Conservation (phyloP, 2,329 filamentous ascomycete species). For the Venturia carpophila region DNA sequence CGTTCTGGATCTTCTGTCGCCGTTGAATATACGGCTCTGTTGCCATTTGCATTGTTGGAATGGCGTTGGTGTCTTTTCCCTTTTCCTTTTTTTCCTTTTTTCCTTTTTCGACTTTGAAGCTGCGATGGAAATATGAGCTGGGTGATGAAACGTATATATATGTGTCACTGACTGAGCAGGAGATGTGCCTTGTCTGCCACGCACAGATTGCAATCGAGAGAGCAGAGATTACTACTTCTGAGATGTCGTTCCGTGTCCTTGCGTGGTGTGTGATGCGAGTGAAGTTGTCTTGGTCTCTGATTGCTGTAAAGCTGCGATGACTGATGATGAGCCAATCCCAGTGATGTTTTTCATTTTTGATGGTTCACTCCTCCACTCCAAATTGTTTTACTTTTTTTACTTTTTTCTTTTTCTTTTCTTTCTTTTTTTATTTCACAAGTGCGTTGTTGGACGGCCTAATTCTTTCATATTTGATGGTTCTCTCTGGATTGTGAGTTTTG, state of each 20-base stretch:
- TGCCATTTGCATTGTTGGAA: conserved; percentile 5
- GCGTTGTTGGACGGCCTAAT: too few species aligned
- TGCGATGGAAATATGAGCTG: background rate
- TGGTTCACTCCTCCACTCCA: too few species aligned
- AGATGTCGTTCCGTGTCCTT: background rate
- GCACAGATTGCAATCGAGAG: background rate
- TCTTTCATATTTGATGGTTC: too few species aligned
- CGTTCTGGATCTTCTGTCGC: background rate
- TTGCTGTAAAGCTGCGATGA: too few species aligned
- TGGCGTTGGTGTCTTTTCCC: background rate
- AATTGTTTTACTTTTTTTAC: too few species aligned
- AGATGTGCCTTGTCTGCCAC: background rate
- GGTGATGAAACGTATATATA: background rate
- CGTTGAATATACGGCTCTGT: background rate
- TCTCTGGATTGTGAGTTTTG: too few species aligned
- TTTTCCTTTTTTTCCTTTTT: background rate
- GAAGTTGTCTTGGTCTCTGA: too few species aligned
- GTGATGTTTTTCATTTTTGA: too few species aligned
- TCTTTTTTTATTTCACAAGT: too few species aligned
- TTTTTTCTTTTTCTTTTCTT: too few species aligned
- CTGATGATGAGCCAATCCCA: too few species aligned
- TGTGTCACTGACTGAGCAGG: conserved; percentile 2
- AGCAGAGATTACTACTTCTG: background rate
- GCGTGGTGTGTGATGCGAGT: too few species aligned
- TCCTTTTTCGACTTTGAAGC: background rate